A percentile compares a stretch with the other conserved stretches of the same genome.
Conservation (phyloP, 1,284 basidiomycete genomes). For the Coniferiporia weirii region DNA sequence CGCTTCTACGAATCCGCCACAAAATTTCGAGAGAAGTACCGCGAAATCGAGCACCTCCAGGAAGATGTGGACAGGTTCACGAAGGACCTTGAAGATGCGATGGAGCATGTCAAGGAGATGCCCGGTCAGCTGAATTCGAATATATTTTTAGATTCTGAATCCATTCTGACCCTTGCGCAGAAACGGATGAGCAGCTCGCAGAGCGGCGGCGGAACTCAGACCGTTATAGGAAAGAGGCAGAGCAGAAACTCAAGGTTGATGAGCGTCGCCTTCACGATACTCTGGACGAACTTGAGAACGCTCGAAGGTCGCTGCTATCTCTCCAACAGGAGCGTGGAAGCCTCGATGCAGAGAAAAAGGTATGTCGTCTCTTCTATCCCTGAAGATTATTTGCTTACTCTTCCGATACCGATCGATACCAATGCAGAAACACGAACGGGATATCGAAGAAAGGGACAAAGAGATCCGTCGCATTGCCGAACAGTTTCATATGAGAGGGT, state of each 20-base stretch:
- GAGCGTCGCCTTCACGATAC: constrained; percentile 52
- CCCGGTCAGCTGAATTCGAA: constrained; percentile 43
- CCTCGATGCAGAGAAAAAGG: constrained; percentile 62
- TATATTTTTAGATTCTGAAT: neutral
- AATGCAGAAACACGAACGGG: constrained; percentile 54
- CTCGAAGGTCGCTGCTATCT: constrained; percentile 50
- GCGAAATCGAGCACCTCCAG: constrained; percentile 56
- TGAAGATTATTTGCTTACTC: neutral
- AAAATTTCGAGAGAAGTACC: constrained; percentile 81
- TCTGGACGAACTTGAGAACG: constrained; percentile 54
- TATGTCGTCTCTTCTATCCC: constrained; percentile 23
- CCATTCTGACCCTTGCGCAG: constrained; percentile 37
- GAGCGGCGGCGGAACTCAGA: constrained; percentile 70
- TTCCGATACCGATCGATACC: neutral
- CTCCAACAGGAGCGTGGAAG: constrained; percentile 57
- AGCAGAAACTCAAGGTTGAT: constrained; percentile 43
- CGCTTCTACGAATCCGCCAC: constrained; percentile 80
- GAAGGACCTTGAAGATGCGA: constrained; percentile 57
- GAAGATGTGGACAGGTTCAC: constrained; percentile 54
- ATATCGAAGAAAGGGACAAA: constrained; percentile 69
- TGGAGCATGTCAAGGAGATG: constrained; percentile 67
- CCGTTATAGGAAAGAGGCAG: constrained; percentile 51
- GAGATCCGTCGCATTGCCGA: constrained; percentile 68
- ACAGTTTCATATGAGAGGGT: constrained; percentile 72
- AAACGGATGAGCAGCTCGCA: constrained; percentile 73